A percentile compares a stretch with the other conserved stretches of the same genome.
phyloP scores from a whole-genome alignment of 768 basidiomycete species.

The Leccinum uliginosum region DNA sequence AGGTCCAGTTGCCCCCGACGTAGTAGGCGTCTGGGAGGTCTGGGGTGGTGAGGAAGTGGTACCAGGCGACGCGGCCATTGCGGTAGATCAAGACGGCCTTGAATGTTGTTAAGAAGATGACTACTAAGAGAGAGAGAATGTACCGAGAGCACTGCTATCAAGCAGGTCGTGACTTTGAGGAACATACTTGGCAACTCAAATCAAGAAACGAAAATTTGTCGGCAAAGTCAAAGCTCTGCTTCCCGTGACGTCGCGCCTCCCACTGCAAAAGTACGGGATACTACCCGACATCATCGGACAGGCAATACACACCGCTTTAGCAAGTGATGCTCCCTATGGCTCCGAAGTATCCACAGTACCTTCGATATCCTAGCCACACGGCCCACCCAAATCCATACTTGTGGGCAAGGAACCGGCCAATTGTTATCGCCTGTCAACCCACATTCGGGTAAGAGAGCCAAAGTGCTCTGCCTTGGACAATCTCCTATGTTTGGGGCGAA shows the following conservation, averaged over 20 bases:
- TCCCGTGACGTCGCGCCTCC: neutral
- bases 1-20: slow-evolving; percentile 42
- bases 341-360: neutral
- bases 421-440: neutral
- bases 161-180: slow-evolving; percentile 3
- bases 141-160: slow-evolving; percentile 14
- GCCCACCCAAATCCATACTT: slow-evolving; percentile 1
- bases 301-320: neutral
- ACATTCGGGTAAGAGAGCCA: slow-evolving; percentile 11
- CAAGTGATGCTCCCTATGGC: neutral
- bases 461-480: slow-evolving; percentile 6
- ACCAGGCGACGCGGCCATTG: slow-evolving; percentile 37
- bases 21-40: slow-evolving; percentile 49
- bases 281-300: neutral
- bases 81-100: slow-evolving; percentile 46
- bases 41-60: slow-evolving; percentile 40
- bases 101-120: neutral
- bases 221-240: neutral
- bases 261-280: no score
- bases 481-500: slow-evolving; percentile 5
- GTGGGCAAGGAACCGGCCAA: neutral
- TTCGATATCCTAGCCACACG: neutral
- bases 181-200: slow-evolving; percentile 8
- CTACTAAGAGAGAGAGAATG: neutral
- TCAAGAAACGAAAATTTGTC: no score